Conservation (phyloP, 2,329 filamentous ascomycete genomes). For the Anthostomella pinea region DNA sequence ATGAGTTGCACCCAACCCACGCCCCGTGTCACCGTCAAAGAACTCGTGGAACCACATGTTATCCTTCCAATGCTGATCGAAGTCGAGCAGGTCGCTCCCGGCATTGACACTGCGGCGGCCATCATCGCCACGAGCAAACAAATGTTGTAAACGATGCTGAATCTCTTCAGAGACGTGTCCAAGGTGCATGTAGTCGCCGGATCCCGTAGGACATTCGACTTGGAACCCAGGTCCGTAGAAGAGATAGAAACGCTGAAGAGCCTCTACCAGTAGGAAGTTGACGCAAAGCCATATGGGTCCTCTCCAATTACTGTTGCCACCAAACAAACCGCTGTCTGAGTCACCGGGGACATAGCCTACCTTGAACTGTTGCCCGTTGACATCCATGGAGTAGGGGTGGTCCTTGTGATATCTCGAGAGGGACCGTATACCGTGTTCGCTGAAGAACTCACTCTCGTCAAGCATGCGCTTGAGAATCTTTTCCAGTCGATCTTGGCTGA, state of each 20-base stretch:
- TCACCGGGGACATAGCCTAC: conserved; percentile 93
- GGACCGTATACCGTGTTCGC: conserved; percentile 85
- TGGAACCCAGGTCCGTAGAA: conserved; percentile 89
- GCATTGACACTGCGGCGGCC: conserved; percentile 86
- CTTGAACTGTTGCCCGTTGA: conserved; percentile 84
- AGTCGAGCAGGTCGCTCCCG: conserved; percentile 82
- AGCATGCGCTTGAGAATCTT: conserved; percentile 90
- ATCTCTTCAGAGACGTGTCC: conserved; percentile 93
- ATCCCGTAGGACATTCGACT: conserved; percentile 91
- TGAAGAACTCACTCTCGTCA: conserved; percentile 89
- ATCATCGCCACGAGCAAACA: conserved; percentile 81
- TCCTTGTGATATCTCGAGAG: conserved; percentile 90
- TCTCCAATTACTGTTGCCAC: conserved; percentile 97
- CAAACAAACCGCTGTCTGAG: conserved; percentile 91
- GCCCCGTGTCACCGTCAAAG: conserved; percentile 89
- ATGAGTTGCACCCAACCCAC: conserved; percentile 86
- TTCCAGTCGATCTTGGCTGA: conserved; percentile 87
- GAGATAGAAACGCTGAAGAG: conserved; percentile 91
- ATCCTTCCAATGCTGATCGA: conserved; percentile 89
- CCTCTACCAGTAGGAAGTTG: conserved; percentile 92
- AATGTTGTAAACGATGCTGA: conserved; percentile 88
- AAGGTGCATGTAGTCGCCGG: conserved; percentile 91
- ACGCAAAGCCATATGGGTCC: conserved; percentile 94
- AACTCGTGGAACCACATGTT: conserved; percentile 96
- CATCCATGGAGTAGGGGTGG: conserved; percentile 90